Evolutionary conservation across 2,329 filamentous ascomycete genomes (phyloP).

Genomic region (Fusarium irregulare): DNA sequence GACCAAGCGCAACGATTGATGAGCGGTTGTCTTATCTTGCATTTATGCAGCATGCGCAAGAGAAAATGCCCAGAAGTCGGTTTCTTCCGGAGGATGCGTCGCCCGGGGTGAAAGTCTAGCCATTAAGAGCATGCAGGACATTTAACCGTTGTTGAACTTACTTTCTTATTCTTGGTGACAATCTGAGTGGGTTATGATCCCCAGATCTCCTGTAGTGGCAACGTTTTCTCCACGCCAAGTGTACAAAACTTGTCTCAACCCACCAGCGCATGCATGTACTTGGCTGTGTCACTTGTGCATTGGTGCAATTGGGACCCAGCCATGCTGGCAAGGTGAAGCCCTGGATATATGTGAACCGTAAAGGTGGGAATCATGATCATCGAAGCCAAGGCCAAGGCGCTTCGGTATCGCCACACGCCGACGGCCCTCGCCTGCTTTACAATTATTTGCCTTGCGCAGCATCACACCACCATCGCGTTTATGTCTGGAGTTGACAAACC

Average conservation of each 20-base stretch:
- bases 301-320: background rate
- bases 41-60: background rate
- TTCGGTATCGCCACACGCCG: background rate
- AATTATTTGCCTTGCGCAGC: background rate
- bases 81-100: background rate
- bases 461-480: background rate
- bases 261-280: background rate
- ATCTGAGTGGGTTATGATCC: background rate
- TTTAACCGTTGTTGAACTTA: background rate
- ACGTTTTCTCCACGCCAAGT: conserved; percentile 9
- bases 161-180: background rate
- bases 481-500: background rate
- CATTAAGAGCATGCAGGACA: background rate
- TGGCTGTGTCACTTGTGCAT: background rate
- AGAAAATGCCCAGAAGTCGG: background rate
- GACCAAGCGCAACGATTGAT: conserved; percentile 24
- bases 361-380: background rate
- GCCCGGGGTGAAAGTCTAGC: background rate
- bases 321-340: background rate
- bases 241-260: background rate
- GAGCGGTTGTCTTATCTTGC: background rate
- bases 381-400: background rate
- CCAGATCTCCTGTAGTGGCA: background rate
- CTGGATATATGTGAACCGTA: background rate
- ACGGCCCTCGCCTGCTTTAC: background rate